Evolutionary conservation across 345 rosid species (phyloP).

Genomic region (Arabidopsis suecica): DNA sequence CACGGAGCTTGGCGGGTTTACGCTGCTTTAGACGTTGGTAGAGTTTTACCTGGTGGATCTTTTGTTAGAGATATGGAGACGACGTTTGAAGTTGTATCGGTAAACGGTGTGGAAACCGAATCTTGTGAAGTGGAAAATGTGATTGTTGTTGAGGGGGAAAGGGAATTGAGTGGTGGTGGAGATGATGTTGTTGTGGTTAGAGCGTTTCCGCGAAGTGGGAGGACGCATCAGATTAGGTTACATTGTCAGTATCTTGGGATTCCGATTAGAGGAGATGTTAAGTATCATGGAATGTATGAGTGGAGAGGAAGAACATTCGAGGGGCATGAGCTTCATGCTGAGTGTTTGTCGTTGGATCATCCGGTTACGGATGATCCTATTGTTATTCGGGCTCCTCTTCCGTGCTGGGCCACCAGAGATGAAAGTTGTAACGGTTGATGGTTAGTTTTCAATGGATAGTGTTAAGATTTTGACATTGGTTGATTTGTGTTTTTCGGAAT

Average conservation of each 20-base stretch:
- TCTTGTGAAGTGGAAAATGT: conserved; percentile 36
- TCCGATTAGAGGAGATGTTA: conserved; percentile 81
- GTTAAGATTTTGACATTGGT: conserved; percentile 1
- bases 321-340: conserved; percentile 86
- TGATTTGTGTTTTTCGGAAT: not conserved
- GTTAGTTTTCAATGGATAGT: not conserved
- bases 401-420: conserved; percentile 56
- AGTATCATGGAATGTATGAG: conserved; percentile 80
- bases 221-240: conserved; percentile 92
- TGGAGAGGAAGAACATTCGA: conserved; percentile 66
- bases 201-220: conserved; percentile 81
- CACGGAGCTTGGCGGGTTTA: conserved; percentile 95
- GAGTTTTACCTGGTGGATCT: conserved; percentile 82
- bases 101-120: conserved; percentile 52
- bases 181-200: conserved; percentile 66
- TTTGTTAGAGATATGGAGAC: conserved; percentile 86
- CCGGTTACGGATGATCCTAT: conserved; percentile 60
- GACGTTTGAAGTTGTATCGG: conserved; percentile 67
- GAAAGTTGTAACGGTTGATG: not conserved
- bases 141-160: conserved; percentile 55
- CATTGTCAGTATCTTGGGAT: conserved; percentile 91
- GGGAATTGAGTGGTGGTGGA: conserved; percentile 33
- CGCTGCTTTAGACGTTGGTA: conserved; percentile 75
- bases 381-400: conserved; percentile 64
- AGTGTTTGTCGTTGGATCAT: conserved; percentile 77